Conservation (phyloP, 139 green algal species). For the Coelastrella sp. region DNA sequence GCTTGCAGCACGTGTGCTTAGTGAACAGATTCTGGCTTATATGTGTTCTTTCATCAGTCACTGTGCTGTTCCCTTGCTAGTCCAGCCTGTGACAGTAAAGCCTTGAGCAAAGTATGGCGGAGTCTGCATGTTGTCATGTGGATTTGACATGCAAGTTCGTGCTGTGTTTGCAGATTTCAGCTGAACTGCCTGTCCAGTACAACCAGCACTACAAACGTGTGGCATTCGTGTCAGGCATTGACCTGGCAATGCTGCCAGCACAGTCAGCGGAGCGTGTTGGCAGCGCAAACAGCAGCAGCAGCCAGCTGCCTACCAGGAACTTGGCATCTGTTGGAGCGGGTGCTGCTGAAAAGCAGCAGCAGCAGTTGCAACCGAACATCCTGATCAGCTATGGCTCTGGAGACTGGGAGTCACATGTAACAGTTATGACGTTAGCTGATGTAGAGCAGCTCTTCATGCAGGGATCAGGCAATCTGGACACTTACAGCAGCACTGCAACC, state of each 20-base stretch:
- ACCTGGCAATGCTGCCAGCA: background rate
- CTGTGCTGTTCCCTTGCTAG: too few relatives aligned
- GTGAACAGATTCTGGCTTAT: background rate
- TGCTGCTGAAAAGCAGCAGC: background rate
- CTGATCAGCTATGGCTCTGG: constrained; percentile 47
- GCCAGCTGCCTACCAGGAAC: background rate
- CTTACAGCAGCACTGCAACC: background rate
- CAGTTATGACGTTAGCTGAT: constrained; percentile 9
- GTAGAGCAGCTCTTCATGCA: constrained; percentile 16
- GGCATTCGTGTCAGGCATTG: background rate
- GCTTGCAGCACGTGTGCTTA: background rate
- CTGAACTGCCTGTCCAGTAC: background rate
- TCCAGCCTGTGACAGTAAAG: background rate
- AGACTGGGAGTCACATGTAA: constrained; percentile 9
- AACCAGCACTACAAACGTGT: background rate
- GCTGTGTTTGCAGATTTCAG: background rate
- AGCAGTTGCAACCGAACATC: background rate
- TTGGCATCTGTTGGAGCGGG: background rate
- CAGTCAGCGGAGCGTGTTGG: background rate
- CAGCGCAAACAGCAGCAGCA: background rate
- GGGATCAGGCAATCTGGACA: background rate
- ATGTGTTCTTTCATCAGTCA: background rate
- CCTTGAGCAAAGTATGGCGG: background rate
- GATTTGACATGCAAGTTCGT: background rate
- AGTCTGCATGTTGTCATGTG: background rate